Evolutionary conservation across 352 stramenopile species (phyloP), one percentile per base, ranked within the genome.

Genomic region (Elongisporangium prolatum): DNA sequence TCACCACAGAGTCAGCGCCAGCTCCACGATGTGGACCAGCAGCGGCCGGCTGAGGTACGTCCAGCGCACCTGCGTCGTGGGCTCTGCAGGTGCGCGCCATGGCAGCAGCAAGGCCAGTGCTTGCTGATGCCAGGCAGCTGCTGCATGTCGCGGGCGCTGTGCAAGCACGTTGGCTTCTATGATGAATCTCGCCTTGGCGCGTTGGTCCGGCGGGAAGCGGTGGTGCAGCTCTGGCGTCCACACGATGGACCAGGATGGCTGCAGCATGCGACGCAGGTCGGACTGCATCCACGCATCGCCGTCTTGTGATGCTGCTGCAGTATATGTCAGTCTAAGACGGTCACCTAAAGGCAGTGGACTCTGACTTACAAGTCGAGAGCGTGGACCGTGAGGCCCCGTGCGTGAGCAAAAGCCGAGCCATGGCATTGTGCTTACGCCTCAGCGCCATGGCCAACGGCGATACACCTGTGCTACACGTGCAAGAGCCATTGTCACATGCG

Each of bases 1-100:
- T 81, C 63, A 89, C 76, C 74, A 88, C 1, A 87, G 69, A 54
- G 72, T 86, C 22, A 86, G 57, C n/a, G 77, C 80, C 49, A 69
- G 86, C 55, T 84, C 72, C 47, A 87, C 56, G 57, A 89, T 81
- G 54, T 74, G 77, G 6, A 64, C 56, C 20, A 88, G 40, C 22
- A 87, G 25, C 9, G 69, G 74, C 34, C 54, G 64, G 2, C 76
- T 52, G 18, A 90, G 50, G 50, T 77, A 86, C 54, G 52, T 38
- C 80, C 80, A 90, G 17, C 55, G 57, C 54, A 80, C 61, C 10
- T 1, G 21, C 20, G 44, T 58, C 20, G 5, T 61, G 22, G 10
- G 50, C 13, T 21, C 22, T 67, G 21, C 22, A 20, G 16, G 50
- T 38, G 57, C 56, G 56, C 63, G 50, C 25, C 9, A 40, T 11